These are phyloP conservation scores for Wallemia hederae DNA, from an alignment of 1,284 basidiomycete genomes.

Conservation along the genomic window DNA sequence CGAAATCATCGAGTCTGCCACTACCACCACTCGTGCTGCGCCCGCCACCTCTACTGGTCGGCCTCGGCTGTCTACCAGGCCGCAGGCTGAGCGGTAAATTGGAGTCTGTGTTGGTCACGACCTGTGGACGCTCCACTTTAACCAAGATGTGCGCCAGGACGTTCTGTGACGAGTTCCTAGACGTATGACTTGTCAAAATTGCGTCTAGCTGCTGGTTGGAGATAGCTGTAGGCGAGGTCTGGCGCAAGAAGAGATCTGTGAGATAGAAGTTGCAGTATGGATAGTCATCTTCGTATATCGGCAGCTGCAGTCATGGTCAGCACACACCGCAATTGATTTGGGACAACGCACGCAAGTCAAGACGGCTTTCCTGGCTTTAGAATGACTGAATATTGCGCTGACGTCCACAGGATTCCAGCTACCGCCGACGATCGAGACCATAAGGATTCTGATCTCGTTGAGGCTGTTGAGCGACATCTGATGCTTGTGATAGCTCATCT, in stretches of 20 bases:
- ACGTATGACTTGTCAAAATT: background rate
- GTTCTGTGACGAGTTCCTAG: background rate
- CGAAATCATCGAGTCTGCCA: background rate
- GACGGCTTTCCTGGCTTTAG: background rate
- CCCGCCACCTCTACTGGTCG: background rate
- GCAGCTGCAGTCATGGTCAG: background rate
- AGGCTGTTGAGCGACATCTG: background rate
- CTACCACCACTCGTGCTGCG: background rate
- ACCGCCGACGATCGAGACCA: background rate
- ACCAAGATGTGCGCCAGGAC: background rate
- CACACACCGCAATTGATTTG: background rate
- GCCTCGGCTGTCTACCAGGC: background rate
- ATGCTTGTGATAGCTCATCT: background rate
- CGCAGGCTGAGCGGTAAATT: background rate
- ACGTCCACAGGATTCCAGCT: background rate
- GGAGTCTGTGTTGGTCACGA: background rate
- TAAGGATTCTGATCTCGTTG: background rate
- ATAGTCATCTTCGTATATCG: background rate
- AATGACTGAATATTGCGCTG: background rate
- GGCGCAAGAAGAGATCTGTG: background rate
- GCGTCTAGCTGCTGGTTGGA: background rate
- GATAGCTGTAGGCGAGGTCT: background rate
- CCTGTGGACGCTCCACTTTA: background rate
- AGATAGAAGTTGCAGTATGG: background rate
- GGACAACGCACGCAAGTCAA: background rate